Evolutionary conservation across 73 alveolate genomes (phyloP), one percentile per base, ranked within the genome.

Genomic region (Blepharisma stoltei): DNA sequence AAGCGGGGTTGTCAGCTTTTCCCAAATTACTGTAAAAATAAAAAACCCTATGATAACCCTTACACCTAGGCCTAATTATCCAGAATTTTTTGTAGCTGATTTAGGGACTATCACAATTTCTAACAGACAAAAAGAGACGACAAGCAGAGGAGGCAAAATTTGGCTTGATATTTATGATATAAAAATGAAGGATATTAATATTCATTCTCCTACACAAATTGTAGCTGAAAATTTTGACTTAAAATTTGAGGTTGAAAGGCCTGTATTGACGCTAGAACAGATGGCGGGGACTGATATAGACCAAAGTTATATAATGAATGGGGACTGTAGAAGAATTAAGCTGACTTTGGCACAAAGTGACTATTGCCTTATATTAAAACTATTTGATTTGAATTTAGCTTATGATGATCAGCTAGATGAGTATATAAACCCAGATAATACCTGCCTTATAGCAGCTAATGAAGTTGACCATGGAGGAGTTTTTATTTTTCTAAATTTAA

Each of bases 61-160:
- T 60, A n/a, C 73, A 18, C 73, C 73, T 60, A 14, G 73, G 2
- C 73, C 73, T 60, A 9, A 11, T 14, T 60, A 18, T 60, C 46
- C 14, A 1, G 46, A 25, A 4, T 14, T 18, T 14, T 60, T 60
- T 60, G 11, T 38, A 1, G 14, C 23, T 8, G 23, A 60, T 38
- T 25, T 60, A 60, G 73, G 73, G 45, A 38, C 14, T 14, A 60
- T 60, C 23, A 18, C 73, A 25, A 25, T 60, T 20, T 9, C 14
- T 14, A 60, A 60, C 73, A n/a, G 23, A 2, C 23, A 14, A 60
- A 38, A 60, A 14, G 23, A 60, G 46, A 25, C 73, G 0, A 60
- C 14, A n/a, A 60, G 23, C 73, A n/a, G 46, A 60, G 73, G 73
- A 0, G 3, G 41, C 41, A 32, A 32, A 3, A 32, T 32, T 32